Percentiles rank a stretch among this genome's conserved stretches.
These are phyloP conservation scores for Melocanna baccifera DNA, from an alignment of 176 grass and related monocot species.

Conservation along the genomic window DNA sequence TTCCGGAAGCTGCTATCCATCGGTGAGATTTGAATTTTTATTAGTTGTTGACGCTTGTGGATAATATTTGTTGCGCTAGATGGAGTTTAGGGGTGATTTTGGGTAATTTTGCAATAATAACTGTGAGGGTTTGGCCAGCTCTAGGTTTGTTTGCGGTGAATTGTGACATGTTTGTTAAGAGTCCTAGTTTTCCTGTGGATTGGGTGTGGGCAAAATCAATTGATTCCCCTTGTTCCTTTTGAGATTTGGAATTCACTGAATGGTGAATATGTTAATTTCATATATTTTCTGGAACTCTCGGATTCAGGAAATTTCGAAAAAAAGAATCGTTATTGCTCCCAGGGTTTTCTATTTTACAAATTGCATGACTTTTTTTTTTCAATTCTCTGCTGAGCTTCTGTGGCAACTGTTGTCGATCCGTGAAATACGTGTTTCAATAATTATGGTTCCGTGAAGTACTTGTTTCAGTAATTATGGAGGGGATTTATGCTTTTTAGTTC, in stretches of 20 bases:
- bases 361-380: neutral
- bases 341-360: neutral
- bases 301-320: neutral
- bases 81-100: neutral
- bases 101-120: neutral
- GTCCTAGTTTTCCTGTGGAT: constrained; percentile 13
- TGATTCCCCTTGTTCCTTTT: neutral
- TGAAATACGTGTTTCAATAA: neutral
- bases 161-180: neutral
- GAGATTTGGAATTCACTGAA: neutral
- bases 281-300: neutral
- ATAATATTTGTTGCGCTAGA: neutral
- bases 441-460: neutral
- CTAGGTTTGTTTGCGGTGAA: neutral
- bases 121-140: neutral
- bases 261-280: neutral
- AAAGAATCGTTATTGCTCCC: neutral
- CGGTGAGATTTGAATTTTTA: constrained; percentile 42
- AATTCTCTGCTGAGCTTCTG: neutral
- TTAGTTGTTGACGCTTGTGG: neutral
- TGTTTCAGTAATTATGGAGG: neutral
- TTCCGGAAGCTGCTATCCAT: constrained; percentile 88
- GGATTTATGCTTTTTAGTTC: neutral
- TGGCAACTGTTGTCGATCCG: neutral
- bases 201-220: neutral